Evolutionary conservation across 441 rosid species (phyloP), one percentile per base, ranked within the genome.

Genomic region (Pelargonium australe): DNA sequence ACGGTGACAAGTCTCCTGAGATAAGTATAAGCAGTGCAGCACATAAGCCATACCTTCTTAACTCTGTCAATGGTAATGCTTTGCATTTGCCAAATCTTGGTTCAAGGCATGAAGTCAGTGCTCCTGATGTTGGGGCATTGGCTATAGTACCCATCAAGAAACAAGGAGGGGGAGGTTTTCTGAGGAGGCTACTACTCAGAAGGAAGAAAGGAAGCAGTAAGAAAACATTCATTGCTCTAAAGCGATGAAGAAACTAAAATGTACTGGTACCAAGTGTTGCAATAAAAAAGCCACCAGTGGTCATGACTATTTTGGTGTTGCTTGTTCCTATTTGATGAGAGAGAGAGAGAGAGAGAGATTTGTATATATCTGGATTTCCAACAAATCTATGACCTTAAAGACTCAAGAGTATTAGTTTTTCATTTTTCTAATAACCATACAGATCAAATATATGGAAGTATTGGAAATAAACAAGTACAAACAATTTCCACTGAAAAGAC

Each of bases 121-220:
- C 75, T 25, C 66, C 57, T 63, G 55, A 77, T 14, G 70, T 61
- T 23, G 76, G 70, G 25, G 72, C 89, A 8, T 78, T 84, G 44
- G 85, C 87, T 12, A 73, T 85, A 31, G 75, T 83, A 69, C 85
- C 78, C 3, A 73, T 68, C 76, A 91, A 85, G 81, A 91, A 80
- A 72, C 85, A 78, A 68, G 67, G 53, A 4, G 90, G 89, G 41
- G 66, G 84, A 51, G 80, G 89, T 66, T 81, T 91, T 17, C 72
- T 88, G 20, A 78, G 87, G 80, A 89, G 79, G 81, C 75, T 93
- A 70, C 74, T 94, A 67, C 80, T 85, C 78, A 81, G 95, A 82
- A 88, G 76, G 84, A 91, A 78, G 85, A 86, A 84, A 74, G 86
- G 87, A 72, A 69, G 75, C 68, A 76, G 69, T 81, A 86, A 81